Percentiles rank a stretch among this genome's conserved stretches.
These are phyloP conservation scores for Earliella scabrosa DNA, from an alignment of 1,284 basidiomycete species.

Conservation along the genomic window DNA sequence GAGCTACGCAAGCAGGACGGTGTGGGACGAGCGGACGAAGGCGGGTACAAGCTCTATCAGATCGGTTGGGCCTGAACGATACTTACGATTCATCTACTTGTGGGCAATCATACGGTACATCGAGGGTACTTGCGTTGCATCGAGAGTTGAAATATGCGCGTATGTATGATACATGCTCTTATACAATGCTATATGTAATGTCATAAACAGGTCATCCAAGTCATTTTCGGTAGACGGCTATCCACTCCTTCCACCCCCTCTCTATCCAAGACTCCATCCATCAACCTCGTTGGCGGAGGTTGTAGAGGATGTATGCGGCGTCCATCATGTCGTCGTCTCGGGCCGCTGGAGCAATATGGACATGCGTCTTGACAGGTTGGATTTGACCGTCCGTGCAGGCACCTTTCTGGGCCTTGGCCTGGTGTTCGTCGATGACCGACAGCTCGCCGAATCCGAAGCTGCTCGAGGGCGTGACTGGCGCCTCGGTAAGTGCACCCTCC, in stretches of 20 bases:
- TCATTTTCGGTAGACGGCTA: neutral
- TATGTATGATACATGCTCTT: slow-evolving; percentile 22
- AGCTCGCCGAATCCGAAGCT: slow-evolving; percentile 30
- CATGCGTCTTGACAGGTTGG: slow-evolving; percentile 4
- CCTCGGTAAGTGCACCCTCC: slow-evolving; percentile 40
- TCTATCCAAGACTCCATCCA: neutral
- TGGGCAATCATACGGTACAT: neutral
- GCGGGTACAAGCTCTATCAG: slow-evolving; percentile 67
- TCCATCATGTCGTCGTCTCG: slow-evolving; percentile 67
- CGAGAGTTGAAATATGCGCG: neutral
- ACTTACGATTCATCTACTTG: neutral
- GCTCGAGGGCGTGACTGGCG: slow-evolving; percentile 42
- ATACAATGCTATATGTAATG: slow-evolving; percentile 24
- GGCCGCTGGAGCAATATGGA: slow-evolving; percentile 28
- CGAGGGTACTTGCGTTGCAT: neutral
- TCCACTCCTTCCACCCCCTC: neutral
- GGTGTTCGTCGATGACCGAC: slow-evolving; percentile 16
- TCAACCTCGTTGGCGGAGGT: slow-evolving; percentile 47
- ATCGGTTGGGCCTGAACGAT: slow-evolving; percentile 57
- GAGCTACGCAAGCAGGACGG: slow-evolving; percentile 52
- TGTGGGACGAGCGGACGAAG: slow-evolving; percentile 71
- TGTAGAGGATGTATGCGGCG: slow-evolving; percentile 64
- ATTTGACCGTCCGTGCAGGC: neutral
- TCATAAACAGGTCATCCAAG: slow-evolving; percentile 12
- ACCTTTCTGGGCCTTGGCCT: slow-evolving; percentile 11